These are phyloP conservation scores for Suillus brevipes DNA, from an alignment of 768 basidiomycete genomes.

Conservation along the genomic window DNA sequence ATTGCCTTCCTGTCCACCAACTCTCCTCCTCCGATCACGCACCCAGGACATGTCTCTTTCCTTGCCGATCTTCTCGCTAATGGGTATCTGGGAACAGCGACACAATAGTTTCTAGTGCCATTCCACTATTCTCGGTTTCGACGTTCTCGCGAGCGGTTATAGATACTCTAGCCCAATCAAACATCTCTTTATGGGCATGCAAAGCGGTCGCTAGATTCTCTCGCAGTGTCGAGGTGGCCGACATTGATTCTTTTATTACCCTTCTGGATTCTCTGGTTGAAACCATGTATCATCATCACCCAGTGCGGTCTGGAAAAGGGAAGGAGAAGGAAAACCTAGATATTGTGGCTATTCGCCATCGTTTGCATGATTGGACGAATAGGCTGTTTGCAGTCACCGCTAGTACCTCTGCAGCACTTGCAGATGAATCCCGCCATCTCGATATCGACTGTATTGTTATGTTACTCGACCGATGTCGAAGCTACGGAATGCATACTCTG, in stretches of 20 bases:
- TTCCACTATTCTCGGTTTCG: constrained; percentile 27
- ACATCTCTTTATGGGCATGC: constrained; percentile 42
- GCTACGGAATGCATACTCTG: constrained; percentile 20
- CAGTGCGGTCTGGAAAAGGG: background rate
- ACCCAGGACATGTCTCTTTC: constrained; percentile 48
- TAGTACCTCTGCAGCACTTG: background rate
- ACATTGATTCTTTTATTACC: constrained; percentile 35
- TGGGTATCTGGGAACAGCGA: constrained; percentile 34
- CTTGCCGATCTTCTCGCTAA: constrained; percentile 43
- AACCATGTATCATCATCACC: background rate
- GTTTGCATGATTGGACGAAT: constrained; percentile 26
- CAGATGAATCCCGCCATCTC: constrained; percentile 1
- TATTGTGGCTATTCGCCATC: constrained; percentile 9
- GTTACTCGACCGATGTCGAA: constrained; percentile 27
- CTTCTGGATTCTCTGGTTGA: constrained; percentile 32
- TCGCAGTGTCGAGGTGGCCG: constrained; percentile 28
- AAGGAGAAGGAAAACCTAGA: constrained; percentile 5
- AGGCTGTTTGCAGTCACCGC: constrained; percentile 14
- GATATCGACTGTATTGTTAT: constrained; percentile 18
- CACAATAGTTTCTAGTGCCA: background rate
- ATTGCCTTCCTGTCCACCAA: constrained; percentile 36
- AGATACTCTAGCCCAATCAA: constrained; percentile 19
- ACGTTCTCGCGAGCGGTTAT: constrained; percentile 26
- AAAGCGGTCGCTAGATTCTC: constrained; percentile 41
- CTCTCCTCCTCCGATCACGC: constrained; percentile 36